Percentiles rank a stretch among this genome's conserved stretches.
phyloP scores from a whole-genome alignment of 305 asterid species.

The Rubia tinctorum region DNA sequence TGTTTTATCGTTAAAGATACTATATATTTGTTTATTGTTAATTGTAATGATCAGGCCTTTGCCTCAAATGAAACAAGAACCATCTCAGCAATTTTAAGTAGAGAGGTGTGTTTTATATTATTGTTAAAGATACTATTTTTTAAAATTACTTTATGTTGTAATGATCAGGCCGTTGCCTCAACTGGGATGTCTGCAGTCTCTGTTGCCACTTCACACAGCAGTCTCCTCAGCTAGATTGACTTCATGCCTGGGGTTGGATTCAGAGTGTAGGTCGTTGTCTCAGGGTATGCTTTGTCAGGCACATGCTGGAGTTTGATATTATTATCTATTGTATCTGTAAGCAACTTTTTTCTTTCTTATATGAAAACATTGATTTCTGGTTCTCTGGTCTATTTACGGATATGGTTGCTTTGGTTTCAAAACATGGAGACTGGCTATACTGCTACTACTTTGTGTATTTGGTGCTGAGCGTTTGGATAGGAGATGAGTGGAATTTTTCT shows the following conservation, averaged over 20 bases:
- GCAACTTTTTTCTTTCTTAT: constrained; percentile 22
- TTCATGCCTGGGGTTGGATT: constrained; percentile 63
- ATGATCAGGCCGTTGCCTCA: constrained; percentile 63
- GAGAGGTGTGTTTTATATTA: neutral
- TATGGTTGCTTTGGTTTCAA: neutral
- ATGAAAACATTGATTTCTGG: constrained; percentile 2
- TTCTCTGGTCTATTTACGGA: constrained; percentile 9
- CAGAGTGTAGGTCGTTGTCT: constrained; percentile 90
- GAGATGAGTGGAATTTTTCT: no score
- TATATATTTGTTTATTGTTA: no score
- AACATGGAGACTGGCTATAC: no score
- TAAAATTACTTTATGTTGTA: neutral
- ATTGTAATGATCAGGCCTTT: no score
- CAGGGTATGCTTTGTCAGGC: constrained; percentile 99
- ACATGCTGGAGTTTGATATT: constrained; percentile 93
- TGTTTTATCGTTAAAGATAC: no score
- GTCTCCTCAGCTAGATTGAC: constrained; percentile 81
- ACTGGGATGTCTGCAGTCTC: constrained; percentile 61
- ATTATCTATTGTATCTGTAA: constrained; percentile 59
- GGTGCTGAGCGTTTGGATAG: no score
- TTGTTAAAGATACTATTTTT: neutral
- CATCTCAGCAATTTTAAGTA: neutral
- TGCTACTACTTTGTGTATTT: no score
- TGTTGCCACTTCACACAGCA: constrained; percentile 73
- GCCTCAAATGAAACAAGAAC: no score